These are phyloP conservation scores for Schwanniomyces vanrijiae DNA, from an alignment of 805 yeast genomes.

Conservation along the genomic window DNA sequence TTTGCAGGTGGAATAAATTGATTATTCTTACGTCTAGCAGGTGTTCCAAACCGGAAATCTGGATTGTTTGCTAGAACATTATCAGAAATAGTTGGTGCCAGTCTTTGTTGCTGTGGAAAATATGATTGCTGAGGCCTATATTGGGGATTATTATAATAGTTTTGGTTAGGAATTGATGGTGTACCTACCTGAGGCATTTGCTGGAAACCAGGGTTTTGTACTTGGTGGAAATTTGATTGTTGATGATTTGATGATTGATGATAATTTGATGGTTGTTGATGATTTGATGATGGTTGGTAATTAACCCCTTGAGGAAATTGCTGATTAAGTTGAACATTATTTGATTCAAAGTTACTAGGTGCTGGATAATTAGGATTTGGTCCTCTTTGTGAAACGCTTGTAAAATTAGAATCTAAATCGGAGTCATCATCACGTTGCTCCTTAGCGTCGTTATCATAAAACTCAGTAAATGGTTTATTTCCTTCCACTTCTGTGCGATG, in stretches of 20 bases:
- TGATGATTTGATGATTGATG: slow-evolving; percentile 13
- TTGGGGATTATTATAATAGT: slow-evolving; percentile 4
- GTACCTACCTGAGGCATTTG: slow-evolving; percentile 15
- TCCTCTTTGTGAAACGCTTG: slow-evolving; percentile 78
- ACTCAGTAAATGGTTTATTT: slow-evolving; percentile 45
- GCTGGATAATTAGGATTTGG: slow-evolving; percentile 54
- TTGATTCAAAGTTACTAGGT: slow-evolving; percentile 17
- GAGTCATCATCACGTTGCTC: slow-evolving; percentile 22
- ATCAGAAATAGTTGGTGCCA: slow-evolving; percentile 34
- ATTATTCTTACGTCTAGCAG: slow-evolving; percentile 18
- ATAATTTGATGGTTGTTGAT: slow-evolving; percentile 15
- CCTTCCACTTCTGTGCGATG: slow-evolving; percentile 48
- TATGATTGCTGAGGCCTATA: slow-evolving; percentile 3
- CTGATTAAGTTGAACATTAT: background rate
- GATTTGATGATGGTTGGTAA: slow-evolving; percentile 10
- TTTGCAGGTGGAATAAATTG: slow-evolving; percentile 23
- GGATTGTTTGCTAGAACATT: slow-evolving; percentile 40
- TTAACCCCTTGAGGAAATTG: background rate
- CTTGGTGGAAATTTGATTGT: slow-evolving; percentile 15
- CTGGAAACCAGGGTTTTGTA: slow-evolving; percentile 8
- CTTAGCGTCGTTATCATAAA: slow-evolving; percentile 24
- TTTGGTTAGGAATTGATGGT: slow-evolving; percentile 3
- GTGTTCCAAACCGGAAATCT: slow-evolving; percentile 36
- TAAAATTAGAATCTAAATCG: slow-evolving; percentile 61
- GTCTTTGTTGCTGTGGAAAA: slow-evolving; percentile 10